phyloP scores from a whole-genome alignment of 2,329 filamentous ascomycete genomes.

The Talaromyces marneffei region DNA sequence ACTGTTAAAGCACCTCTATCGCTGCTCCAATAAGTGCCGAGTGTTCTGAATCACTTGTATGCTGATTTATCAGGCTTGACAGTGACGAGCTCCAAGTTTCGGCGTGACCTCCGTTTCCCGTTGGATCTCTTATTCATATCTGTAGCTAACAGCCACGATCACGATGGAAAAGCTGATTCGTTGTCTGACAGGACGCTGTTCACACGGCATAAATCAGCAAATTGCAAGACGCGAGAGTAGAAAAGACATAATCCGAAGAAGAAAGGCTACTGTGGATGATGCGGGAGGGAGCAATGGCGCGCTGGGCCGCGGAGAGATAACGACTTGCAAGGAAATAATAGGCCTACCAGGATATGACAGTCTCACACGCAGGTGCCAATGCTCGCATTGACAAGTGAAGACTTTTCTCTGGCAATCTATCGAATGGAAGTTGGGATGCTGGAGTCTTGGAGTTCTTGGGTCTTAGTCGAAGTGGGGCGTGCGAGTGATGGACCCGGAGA shows the following conservation, averaged over 20 bases:
- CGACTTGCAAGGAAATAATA: neutral
- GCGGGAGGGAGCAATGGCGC: neutral
- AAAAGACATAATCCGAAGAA: neutral
- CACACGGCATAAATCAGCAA: neutral
- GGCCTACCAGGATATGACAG: neutral
- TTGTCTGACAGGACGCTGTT: neutral
- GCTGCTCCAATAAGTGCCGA: neutral
- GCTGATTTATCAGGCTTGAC: conserved; percentile 1
- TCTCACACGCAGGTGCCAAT: neutral
- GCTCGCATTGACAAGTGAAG: neutral
- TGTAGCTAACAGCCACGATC: conserved; percentile 10
- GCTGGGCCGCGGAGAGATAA: neutral
- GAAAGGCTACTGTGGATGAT: neutral
- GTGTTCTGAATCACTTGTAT: neutral
- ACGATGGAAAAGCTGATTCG: neutral
- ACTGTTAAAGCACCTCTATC: neutral
- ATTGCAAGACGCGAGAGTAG: neutral
- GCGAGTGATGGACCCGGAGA: neutral
- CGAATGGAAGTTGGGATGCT: neutral
- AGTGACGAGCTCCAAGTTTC: conserved; percentile 8
- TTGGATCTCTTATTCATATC: conserved; percentile 14
- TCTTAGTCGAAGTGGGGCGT: neutral
- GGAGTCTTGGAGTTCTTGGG: conserved; percentile 5
- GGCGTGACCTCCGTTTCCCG: conserved; percentile 5
- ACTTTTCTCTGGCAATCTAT: neutral